Percentiles rank a stretch among this genome's conserved stretches.
Conservation (phyloP, 495 filamentous ascomycete genomes). For the Neurospora cerealis region DNA sequence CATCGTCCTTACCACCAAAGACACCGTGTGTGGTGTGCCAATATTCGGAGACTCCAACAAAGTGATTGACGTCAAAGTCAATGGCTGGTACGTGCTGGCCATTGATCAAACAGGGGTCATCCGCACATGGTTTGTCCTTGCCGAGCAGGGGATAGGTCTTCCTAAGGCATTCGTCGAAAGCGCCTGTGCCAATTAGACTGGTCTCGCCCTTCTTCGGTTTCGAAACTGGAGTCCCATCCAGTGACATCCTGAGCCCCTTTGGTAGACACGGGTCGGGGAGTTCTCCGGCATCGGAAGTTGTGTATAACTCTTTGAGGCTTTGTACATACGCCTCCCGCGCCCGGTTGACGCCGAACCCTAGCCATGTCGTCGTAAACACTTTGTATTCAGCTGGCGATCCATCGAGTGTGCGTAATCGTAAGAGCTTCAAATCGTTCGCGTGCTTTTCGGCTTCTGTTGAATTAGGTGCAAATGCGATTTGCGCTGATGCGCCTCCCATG, state of each 20-base stretch:
- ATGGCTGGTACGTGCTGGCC: conserved; percentile 90
- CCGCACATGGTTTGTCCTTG: conserved; percentile 75
- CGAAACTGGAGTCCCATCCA: conserved; percentile 44
- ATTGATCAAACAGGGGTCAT: conserved; percentile 78
- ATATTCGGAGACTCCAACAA: conserved; percentile 95
- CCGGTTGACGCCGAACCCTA: conserved; percentile 91
- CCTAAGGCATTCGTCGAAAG: conserved; percentile 75
- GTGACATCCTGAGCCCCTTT: conserved; percentile 56
- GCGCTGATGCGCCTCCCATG: conserved; percentile 95
- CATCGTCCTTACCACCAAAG: conserved; percentile 73
- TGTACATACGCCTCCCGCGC: conserved; percentile 75
- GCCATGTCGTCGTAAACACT: conserved; percentile 93
- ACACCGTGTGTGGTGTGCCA: conserved; percentile 98
- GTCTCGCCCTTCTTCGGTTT: conserved; percentile 19
- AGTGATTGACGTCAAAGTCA: conserved; percentile 96
- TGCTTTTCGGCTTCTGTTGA: conserved; percentile 83
- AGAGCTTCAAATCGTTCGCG: conserved; percentile 74
- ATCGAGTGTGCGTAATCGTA: conserved; percentile 74
- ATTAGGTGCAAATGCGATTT: conserved; percentile 97
- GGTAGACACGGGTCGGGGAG: conserved; percentile 91
- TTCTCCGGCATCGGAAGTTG: conserved; percentile 45
- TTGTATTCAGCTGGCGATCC: conserved; percentile 67
- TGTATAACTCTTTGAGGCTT: conserved; percentile 50
- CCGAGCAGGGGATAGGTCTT: conserved; percentile 79
- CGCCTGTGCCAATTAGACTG: conserved; percentile 66